Base-by-base conservation (phyloP, 139 green algal genomes). In the Picochlorum sp. region DNA sequence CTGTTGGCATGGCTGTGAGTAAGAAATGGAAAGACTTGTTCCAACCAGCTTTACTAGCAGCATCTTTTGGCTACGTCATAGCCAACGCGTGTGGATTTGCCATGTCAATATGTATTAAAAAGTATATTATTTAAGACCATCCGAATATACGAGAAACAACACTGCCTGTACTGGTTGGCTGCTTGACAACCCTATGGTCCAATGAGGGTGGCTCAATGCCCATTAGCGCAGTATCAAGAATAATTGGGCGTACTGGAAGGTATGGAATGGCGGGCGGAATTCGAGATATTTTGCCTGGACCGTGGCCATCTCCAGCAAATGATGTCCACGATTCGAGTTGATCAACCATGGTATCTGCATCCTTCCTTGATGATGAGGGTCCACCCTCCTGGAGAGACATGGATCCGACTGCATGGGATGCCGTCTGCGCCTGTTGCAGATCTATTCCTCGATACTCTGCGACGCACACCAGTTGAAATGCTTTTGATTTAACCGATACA, bases 141-240 rank as follows among this genome's bases (percentile, higher is more conserved):
- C 73, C 63, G 63, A 79, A 79, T 20, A 79, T 56, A 10, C 67
- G 52, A 6, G 66, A 75, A 23, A 77, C 58, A 37, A 69, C 65
- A 68, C 68, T 56, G 13, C 15, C 3, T 44, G 34, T 20, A 26
- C 30, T 50, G 4, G 31, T 47, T 31, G 54, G 37, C 60, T 77
- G 41, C 58, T 72, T 77, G 11, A 63, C 60, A 41, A 78, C 31
- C 14, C 83, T 68, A 66, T 90, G 77, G 11, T 81, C 71, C 45
- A 95, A 63, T 4, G 49, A 65, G 3, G 88, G 87, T 57, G 79
- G 82, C 45, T 68, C 47, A 20, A 95, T 70, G 63, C 77, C 68
- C 45, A 77, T 83, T 16, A 86, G 69, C 1, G 88, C 88, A 1
- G 79, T 83, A 72, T 95, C 88, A 28, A 95, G 70, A 69, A 95